phyloP scores from a whole-genome alignment of 2,329 filamentous ascomycete species.

The Botrytis aclada region DNA sequence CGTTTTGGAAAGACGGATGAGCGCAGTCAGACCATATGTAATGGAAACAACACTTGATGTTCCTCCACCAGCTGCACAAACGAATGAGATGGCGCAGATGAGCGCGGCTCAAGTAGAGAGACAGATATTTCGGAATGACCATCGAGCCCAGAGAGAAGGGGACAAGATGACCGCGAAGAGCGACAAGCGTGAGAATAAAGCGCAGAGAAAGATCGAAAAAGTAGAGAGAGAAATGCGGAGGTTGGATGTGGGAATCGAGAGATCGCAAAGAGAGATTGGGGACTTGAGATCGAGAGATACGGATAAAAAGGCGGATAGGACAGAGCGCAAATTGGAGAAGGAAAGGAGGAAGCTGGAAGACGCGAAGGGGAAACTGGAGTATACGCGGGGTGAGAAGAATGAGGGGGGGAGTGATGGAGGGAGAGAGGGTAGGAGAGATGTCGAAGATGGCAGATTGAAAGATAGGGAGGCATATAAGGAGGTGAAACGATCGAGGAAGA shows the following conservation, averaged over 20 bases:
- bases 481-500: background rate
- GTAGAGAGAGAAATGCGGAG: background rate
- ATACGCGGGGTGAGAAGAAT: background rate
- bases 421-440: background rate
- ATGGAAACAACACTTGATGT: constrained; percentile 21
- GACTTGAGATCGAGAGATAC: background rate
- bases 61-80: constrained; percentile 19
- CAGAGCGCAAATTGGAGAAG: background rate
- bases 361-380: background rate
- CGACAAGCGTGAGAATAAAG: background rate
- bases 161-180: constrained; percentile 12
- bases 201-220: background rate
- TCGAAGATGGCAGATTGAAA: background rate
- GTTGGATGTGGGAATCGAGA: background rate
- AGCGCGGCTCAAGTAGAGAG: constrained; percentile 33
- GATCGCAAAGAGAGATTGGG: background rate
- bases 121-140: constrained; percentile 26
- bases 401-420: background rate
- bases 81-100: constrained; percentile 27
- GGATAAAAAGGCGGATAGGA: background rate
- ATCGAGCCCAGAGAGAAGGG: constrained; percentile 32
- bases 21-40: constrained; percentile 10
- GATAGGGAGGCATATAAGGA: background rate
- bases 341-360: background rate
- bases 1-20: constrained; percentile 19